Base-by-base conservation (phyloP, 176 grass and related monocot genomes). In the Triticum dicoccoides region DNA sequence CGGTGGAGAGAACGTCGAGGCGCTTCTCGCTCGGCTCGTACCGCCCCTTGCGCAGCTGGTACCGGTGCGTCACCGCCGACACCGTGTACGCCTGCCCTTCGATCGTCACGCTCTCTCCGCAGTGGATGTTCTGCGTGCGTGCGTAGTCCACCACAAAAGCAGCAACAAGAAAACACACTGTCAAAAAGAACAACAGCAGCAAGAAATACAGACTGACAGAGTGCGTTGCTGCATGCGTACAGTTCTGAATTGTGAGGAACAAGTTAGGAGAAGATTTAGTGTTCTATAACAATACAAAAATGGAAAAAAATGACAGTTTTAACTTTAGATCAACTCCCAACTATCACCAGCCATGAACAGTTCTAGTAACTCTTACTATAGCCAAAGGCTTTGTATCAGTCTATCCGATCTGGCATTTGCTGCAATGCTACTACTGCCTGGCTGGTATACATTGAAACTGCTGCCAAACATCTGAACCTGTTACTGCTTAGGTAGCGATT, bases 21-120 rank as follows among this genome's bases (percentile, higher is more conserved):
- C 97, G 89, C 88, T 99, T 98, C 88, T 98, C 94, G 76, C 90
- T 92, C 8, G 97, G 92, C 80, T 98, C 94, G 67, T 96, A 98
- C 11, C 93, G 91, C 20, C 92, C 94, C 77, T 96, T 94, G 45
- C 97, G 94, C 73, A 98, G 94, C 90, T 96, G 97, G 85, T 98
- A 96, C 25, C 94, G 85, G 49, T 91, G 91, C 37, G 90, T 98
- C 73, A 96, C 97, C 17, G 90, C 94, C 35, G 92, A 91, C 38
- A 96, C 94, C 17, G 94, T 96, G 90, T 96, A 99, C 78, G 90
- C 82, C 84, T 92, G 92, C 6, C 90, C 90, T 79, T 96, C 94
- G 80, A 98, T 98, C 15, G 92, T 96, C 87, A 98, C 90, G 77
- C 88, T 92, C 89, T 99, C 97, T 61, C 97, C 97, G 73, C 97